Evolutionary conservation across 768 basidiomycete species (phyloP), one percentile per base, ranked within the genome.

Genomic region (Russula earlei): DNA sequence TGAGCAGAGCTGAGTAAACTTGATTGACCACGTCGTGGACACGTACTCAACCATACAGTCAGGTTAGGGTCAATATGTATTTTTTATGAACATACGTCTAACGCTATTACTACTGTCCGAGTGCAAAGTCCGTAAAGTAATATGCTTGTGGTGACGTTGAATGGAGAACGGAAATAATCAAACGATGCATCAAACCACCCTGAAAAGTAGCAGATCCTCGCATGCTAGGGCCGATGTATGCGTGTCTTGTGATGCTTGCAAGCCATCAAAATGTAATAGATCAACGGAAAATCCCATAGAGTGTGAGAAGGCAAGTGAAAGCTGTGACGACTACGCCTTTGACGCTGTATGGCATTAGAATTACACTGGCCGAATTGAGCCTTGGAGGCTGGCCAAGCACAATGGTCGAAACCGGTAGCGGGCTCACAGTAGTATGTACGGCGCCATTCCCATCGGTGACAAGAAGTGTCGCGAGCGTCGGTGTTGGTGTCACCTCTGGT

Each of bases 311-410:
- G 19, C 40, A 57, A 47, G 42, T 27, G 24, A 29, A 52, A 41
- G 33, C 50, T 52, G 48, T 37, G 8, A 36, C 12, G 14, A 52
- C 34, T 20, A 54, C 0, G 52, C 38, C 43, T 8, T 4, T 29
- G 29, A 51, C 24, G 5, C 15, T 20, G 24, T 19, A 36, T 10
- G 41, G 54, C 25, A 19, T 36, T 27, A 46, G 38, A 20, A 17
- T 44, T 24, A 17, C 33, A 36, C 43, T 14, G 14, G 33, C 31
- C 10, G 59, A 55, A 9, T 19, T 41, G 20, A 3, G 80, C 22
- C 84, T 81, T 17, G 85, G 82, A 12, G 85, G 85, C 31, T 76
- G 63, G 9, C 88, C 87, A 11, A 91, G 76, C 8, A 75, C 73
- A 8, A 81, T 71, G 20, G 76, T 72, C 2, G 79, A 71, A 54